Evolutionary conservation across 805 yeast genomes (phyloP).

Genomic region (Yamadazyma tumulicola): DNA sequence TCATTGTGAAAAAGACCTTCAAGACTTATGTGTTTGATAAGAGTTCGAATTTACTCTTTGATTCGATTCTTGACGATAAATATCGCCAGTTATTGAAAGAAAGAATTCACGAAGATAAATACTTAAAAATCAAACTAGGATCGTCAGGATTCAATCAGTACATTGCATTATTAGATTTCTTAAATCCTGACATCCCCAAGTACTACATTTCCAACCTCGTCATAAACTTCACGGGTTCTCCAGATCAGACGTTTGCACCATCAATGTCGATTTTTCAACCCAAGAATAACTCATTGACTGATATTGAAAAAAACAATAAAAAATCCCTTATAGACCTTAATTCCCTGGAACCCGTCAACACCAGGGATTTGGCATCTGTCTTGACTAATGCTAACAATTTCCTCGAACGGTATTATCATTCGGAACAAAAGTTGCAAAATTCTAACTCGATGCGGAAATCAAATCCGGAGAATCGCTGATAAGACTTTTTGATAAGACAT

Average conservation of each 20-base stretch:
- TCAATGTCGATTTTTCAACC: constrained; percentile 1
- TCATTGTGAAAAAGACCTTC: constrained; percentile 5
- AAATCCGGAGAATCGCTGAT: constrained; percentile 7
- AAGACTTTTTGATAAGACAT: constrained; percentile 1
- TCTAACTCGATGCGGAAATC: constrained; percentile 6
- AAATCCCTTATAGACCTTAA: background rate
- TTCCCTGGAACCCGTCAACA: background rate
- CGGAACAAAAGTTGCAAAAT: no score
- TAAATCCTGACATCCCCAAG: background rate
- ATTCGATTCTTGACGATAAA: background rate
- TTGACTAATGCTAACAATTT: background rate
- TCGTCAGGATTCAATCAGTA: constrained; percentile 7
- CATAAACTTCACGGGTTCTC: background rate
- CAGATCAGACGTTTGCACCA: no score
- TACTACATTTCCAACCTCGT: background rate
- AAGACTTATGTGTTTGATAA: constrained; percentile 4
- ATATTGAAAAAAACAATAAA: background rate
- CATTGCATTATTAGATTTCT: constrained; percentile 4
- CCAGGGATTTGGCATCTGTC: background rate
- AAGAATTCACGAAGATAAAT: constrained; percentile 1
- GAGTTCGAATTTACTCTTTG: background rate
- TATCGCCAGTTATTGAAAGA: background rate
- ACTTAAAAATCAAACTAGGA: constrained; percentile 6
- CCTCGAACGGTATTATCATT: background rate
- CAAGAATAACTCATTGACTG: background rate